Conservation (phyloP, 495 filamentous ascomycete genomes). For the Cercophora sp. region DNA sequence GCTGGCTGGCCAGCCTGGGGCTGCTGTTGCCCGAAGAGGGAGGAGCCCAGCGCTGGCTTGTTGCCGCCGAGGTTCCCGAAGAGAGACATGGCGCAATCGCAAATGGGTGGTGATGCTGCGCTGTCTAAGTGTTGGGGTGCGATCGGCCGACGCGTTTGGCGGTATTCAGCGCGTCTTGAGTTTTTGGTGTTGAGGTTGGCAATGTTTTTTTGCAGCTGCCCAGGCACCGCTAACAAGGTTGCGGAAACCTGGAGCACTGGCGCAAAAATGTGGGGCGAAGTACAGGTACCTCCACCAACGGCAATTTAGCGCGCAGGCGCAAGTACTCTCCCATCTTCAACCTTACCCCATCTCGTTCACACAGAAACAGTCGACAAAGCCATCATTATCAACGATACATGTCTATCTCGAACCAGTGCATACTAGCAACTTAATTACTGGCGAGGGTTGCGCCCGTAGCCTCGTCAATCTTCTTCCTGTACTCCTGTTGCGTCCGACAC, state of each 20-base stretch:
- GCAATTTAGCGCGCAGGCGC: not conserved
- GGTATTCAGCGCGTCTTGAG: not conserved
- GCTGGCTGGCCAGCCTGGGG: constrained; percentile 10
- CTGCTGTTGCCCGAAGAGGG: constrained; percentile 10
- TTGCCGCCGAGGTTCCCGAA: constrained; percentile 10
- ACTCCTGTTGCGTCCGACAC: constrained; percentile 69
- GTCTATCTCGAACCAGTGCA: not conserved
- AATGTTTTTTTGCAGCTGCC: constrained; percentile 9
- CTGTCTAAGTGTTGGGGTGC: constrained; percentile 2
- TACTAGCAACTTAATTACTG: too few relatives aligned
- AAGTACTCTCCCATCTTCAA: constrained; percentile 5
- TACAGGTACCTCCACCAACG: not conserved
- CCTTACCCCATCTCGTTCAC: not conserved
- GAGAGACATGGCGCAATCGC: constrained; percentile 14
- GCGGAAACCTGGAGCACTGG: too few relatives aligned
- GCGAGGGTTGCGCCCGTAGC: too few relatives aligned
- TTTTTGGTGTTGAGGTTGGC: constrained; percentile 10
- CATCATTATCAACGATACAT: not conserved
- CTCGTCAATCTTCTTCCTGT: constrained; percentile 63
- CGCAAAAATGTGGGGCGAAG: constrained; percentile 5
- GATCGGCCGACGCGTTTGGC: constrained; percentile 9
- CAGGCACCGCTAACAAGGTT: not conserved
- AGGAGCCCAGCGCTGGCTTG: too few relatives aligned
- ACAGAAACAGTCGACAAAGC: not conserved
- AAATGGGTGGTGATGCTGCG: not conserved